Evolutionary conservation across 495 filamentous ascomycete genomes (phyloP).

Genomic region (Diplogelasinospora grovesii): DNA sequence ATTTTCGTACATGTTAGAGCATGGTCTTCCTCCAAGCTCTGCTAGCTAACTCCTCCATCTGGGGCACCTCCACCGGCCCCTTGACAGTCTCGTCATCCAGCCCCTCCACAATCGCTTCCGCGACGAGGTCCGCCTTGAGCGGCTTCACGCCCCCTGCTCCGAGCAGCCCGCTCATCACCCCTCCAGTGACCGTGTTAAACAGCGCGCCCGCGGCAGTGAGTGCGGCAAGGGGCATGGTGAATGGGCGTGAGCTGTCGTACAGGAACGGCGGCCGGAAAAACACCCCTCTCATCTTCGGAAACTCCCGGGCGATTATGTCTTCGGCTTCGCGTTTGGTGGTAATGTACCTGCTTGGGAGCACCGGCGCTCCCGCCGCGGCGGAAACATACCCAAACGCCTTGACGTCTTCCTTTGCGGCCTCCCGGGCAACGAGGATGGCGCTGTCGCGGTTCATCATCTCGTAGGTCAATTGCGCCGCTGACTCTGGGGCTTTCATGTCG

Average conservation of each 20-base stretch:
- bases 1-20: conserved; percentile 50
- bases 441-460: conserved; percentile 95
- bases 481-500: conserved; percentile 43
- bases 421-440: conserved; percentile 77
- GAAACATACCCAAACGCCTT: conserved; percentile 78
- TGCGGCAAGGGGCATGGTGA: conserved; percentile 80
- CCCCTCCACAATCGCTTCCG: conserved; percentile 75
- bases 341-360: conserved; percentile 81
- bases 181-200: conserved; percentile 68
- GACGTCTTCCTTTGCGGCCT: conserved; percentile 58
- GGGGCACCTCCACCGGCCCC: conserved; percentile 60
- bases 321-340: conserved; percentile 90
- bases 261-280: conserved; percentile 84
- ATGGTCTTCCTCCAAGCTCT: conserved; percentile 77
- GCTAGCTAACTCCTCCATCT: conserved; percentile 66
- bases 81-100: conserved; percentile 61
- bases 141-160: conserved; percentile 83
- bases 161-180: conserved; percentile 62
- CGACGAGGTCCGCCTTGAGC: conserved; percentile 76
- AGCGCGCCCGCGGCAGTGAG: conserved; percentile 59
- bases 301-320: conserved; percentile 59
- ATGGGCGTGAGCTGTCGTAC: conserved; percentile 72
- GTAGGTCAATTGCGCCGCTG: conserved; percentile 69
- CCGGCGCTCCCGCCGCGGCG: conserved; percentile 74
- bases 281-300: conserved; percentile 67